Evolutionary conservation across 495 filamentous ascomycete genomes (phyloP), one percentile per base, ranked within the genome.

Genomic region (Xylaria venustula): DNA sequence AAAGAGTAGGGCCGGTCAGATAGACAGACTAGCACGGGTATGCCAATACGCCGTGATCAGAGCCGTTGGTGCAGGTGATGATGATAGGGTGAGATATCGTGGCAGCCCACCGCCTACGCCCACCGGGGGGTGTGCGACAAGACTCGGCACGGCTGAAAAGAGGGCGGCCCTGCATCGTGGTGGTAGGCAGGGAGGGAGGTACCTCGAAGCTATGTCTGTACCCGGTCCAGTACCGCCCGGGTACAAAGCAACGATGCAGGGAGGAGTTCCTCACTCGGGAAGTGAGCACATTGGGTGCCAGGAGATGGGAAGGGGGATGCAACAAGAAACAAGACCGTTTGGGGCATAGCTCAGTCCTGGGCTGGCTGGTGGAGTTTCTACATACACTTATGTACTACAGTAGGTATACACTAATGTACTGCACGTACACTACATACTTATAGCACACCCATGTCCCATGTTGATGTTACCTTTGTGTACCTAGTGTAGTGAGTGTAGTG

Each of bases 191-290:
- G n/a, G n/a, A n/a, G n/a, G n/a, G n/a, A 46, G 34, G 30, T 58
- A 58, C 55, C 23, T 52, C 47, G 57, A 52, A 22, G 47, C n/a
- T 26, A 28, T 34, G 22, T 12, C 23, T 49, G 8, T 52, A 49
- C 47, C 36, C 47, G 19, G 47, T 25, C 34, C 19, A 45, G 57
- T 52, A 52, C 57, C 32, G 20, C 19, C 19, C 26, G 15, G 36
- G 57, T 60, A 60, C 54, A 48, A 37, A n/a, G n/a, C n/a, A n/a
- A n/a, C n/a, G n/a, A n/a, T n/a, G 54, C 19, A 57, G 34, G 54
- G 23, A 36, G 42, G 25, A 26, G 40, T 37, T 44, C 25, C 57
- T 51, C 44, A 36, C 47, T 52, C 57, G 17, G 46, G 57, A 28
- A 52, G 45, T 60, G 46, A 59, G 34, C 14, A 30, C 15, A 59